Conservation (phyloP, 768 basidiomycete genomes). For the Suillus spraguei region DNA sequence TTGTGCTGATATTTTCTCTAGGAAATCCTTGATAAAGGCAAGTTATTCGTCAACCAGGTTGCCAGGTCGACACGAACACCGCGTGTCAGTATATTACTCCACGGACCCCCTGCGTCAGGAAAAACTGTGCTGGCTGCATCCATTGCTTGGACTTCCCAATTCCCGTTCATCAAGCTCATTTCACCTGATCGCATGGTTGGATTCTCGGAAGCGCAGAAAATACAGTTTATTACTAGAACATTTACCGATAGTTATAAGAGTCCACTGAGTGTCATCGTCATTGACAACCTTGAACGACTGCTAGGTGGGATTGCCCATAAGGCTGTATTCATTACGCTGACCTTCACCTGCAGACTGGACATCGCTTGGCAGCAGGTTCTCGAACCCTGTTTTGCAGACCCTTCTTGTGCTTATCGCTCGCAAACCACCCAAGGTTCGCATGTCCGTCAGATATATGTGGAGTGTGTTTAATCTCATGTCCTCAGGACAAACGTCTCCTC, state of each 20-base stretch:
- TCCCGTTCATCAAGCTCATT: slow-evolving; percentile 97
- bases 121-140: slow-evolving; percentile 95
- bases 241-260: slow-evolving; percentile 98
- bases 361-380: slow-evolving; percentile 95
- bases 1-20: slow-evolving; percentile 33
- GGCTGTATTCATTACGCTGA: neutral
- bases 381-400: slow-evolving; percentile 90
- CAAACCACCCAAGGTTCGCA: slow-evolving; percentile 85
- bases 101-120: slow-evolving; percentile 89
- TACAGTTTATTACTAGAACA: slow-evolving; percentile 86
- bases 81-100: slow-evolving; percentile 86
- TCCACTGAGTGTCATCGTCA: slow-evolving; percentile 92
- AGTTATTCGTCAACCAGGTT: slow-evolving; percentile 92
- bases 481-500: slow-evolving; percentile 85
- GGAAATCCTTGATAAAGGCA: slow-evolving; percentile 86
- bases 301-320: slow-evolving; percentile 58
- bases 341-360: slow-evolving; percentile 79
- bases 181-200: slow-evolving; percentile 98
- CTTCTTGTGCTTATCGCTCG: slow-evolving; percentile 86
- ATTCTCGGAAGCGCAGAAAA: slow-evolving; percentile 90
- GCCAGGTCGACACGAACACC: slow-evolving; percentile 87
- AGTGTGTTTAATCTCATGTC: neutral
- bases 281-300: slow-evolving; percentile 92
- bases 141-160: slow-evolving; percentile 91
- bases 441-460: neutral